phyloP scores from a whole-genome alignment of 345 rosid species.

The Dovyalis caffra region DNA sequence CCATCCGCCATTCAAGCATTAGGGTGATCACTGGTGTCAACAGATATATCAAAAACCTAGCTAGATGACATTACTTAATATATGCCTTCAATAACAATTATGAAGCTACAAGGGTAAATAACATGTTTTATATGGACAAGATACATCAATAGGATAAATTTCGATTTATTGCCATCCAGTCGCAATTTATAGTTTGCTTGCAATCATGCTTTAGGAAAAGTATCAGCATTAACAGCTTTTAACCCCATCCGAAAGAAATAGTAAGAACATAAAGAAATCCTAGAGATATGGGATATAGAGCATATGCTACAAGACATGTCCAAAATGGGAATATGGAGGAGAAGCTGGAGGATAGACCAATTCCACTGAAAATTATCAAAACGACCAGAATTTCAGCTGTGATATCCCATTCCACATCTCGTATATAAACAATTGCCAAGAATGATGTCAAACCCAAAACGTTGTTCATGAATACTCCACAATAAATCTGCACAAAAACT shows the following conservation, averaged over 20 bases:
- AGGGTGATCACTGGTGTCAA: too few species aligned
- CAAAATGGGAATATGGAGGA: slow-evolving; percentile 32
- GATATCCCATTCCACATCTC: slow-evolving; percentile 37
- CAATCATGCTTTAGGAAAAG: background rate
- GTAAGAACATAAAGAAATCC: slow-evolving; percentile 38
- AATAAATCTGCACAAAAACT: slow-evolving; percentile 33
- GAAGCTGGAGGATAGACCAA: slow-evolving; percentile 33
- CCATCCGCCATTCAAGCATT: too few species aligned
- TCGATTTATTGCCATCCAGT: background rate
- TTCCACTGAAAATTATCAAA: slow-evolving; percentile 36
- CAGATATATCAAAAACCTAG: too few species aligned
- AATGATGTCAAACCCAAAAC: slow-evolving; percentile 34
- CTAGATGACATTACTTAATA: too few species aligned
- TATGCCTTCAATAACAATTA: too few species aligned
- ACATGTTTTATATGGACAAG: too few species aligned
- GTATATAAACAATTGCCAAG: slow-evolving; percentile 37
- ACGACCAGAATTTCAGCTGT: slow-evolving; percentile 42
- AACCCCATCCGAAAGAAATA: slow-evolving; percentile 35
- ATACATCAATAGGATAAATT: too few species aligned
- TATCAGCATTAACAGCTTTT: background rate
- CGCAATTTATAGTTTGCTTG: background rate
- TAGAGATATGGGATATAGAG: slow-evolving; percentile 41
- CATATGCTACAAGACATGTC: slow-evolving; percentile 33
- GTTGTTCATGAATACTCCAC: slow-evolving; percentile 48
- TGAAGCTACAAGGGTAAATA: too few species aligned